Evolutionary conservation across 1,139 yeast species (phyloP), one percentile per base, ranked within the genome.

Genomic region (Kluyveromyces sp.): DNA sequence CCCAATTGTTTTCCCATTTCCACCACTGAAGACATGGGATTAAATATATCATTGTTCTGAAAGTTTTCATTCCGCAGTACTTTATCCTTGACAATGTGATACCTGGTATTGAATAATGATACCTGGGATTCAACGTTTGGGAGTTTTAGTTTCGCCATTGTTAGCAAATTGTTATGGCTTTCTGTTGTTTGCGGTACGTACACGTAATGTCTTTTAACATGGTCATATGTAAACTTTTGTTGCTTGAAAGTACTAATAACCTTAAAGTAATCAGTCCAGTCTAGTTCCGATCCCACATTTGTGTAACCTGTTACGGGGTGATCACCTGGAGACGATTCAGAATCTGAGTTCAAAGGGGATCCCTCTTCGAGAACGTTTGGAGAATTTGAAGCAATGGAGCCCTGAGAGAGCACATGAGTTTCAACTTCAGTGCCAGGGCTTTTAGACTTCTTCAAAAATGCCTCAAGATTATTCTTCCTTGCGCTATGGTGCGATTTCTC

Each of bases 261-360:
- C 53, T 73, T 75, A 65, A 83, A 85, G 61, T 81, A 85, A 52
- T 85, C 89, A 45, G 69, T 68, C 96, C 95, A 88, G 48, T 79
- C 72, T 21, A 81, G 53, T 38, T 38, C 45, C 25, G 35, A 7
- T 4, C 10, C 40, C 4, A n/a, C 8, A n/a, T 36, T 29, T 15
- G 33, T 21, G 8, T 10, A 6, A 6, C 29, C 29, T 27, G 7
- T 30, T 30, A 4, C 1, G 8, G 25, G 4, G 46, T 41, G 34
- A 45, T 26, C 34, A 31, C 37, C 45, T 7, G 34, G 29, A 15
- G 44, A 31, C 15, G 43, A 39, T 15, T 41, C 43, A 8, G 38
- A 15, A 7, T 34, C 39, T 26, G 43, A 41, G n/a, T 41, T 35
- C 10, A 41, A 27, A 4, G 43, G 43, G 10, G 43, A 41, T 7